Conservation (phyloP, 2,329 filamentous ascomycete genomes). For the Beauveria australis region DNA sequence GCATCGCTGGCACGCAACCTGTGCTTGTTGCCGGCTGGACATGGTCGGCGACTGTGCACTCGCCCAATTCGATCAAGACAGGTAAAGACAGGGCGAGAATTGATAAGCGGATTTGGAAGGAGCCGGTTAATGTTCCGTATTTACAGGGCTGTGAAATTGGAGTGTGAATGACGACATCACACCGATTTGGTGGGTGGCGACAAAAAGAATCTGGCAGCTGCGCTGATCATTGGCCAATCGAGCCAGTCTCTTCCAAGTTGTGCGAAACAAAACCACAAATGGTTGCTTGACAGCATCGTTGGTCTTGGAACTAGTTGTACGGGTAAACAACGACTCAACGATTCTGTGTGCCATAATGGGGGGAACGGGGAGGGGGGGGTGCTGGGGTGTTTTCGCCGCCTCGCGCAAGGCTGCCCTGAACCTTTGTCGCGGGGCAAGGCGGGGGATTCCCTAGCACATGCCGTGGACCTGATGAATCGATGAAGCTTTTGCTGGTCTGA, state of each 20-base stretch:
- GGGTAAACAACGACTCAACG: too few relatives aligned
- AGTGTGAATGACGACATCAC: background rate
- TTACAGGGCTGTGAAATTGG: background rate
- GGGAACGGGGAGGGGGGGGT: too few relatives aligned
- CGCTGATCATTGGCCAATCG: background rate
- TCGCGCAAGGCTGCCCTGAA: too few relatives aligned
- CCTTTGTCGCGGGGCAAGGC: too few relatives aligned
- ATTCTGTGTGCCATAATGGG: too few relatives aligned
- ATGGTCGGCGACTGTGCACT: background rate
- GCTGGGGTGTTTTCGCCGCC: too few relatives aligned
- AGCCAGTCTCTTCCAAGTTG: background rate
- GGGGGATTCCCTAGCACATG: too few relatives aligned
- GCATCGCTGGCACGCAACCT: slow-evolving; percentile 12
- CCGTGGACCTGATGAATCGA: too few relatives aligned
- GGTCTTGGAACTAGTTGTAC: too few relatives aligned
- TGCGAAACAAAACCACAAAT: too few relatives aligned
- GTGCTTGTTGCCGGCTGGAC: background rate
- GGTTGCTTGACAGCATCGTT: too few relatives aligned
- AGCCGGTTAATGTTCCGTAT: background rate
- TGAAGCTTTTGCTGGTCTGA: too few relatives aligned
- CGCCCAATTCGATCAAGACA: background rate
- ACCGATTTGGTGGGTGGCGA: background rate
- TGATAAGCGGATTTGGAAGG: background rate
- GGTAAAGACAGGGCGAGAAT: background rate
- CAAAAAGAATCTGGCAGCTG: background rate